Percentiles rank a stretch among this genome's conserved stretches.
Evolutionary conservation across 768 basidiomycete species (phyloP).

Genomic region (Phlegmacium glaucopus): DNA sequence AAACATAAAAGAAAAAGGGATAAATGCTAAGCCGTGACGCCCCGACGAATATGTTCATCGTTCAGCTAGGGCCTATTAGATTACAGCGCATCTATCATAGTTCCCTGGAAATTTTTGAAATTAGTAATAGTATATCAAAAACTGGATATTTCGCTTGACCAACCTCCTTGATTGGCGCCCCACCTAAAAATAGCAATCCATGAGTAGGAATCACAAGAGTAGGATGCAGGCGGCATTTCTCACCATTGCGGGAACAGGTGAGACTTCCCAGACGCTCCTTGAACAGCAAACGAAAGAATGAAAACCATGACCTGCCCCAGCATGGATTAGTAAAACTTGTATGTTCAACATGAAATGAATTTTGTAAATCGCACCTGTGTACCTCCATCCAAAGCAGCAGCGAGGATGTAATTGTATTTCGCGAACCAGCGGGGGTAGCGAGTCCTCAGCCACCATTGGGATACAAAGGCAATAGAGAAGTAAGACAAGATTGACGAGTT

Average conservation of each 20-base stretch:
- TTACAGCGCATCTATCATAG: conserved; percentile 33
- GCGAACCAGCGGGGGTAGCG: conserved; percentile 45
- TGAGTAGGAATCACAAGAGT: neutral
- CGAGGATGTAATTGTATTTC: conserved; percentile 40
- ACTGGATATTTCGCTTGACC: conserved; percentile 11
- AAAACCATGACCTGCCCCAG: conserved; percentile 50
- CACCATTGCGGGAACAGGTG: conserved; percentile 51
- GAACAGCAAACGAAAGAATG: conserved; percentile 47
- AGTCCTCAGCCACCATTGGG: conserved; percentile 45
- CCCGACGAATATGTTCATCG: neutral
- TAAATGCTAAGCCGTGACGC: neutral
- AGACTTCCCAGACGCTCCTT: conserved; percentile 45
- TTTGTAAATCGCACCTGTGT: conserved; percentile 22
- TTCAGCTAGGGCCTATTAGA: too few relatives aligned
- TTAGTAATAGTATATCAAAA: conserved; percentile 4
- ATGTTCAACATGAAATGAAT: conserved; percentile 17
- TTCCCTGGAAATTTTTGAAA: conserved; percentile 21
- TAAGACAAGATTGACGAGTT: conserved; percentile 41
- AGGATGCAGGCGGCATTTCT: conserved; percentile 4
- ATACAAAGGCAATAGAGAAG: conserved; percentile 40
- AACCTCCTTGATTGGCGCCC: conserved; percentile 52
- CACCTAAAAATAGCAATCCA: conserved; percentile 28
- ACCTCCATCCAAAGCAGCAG: conserved; percentile 35
- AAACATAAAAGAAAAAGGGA: neutral
- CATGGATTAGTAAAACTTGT: neutral